Evolutionary conservation across 345 rosid species (phyloP).

Genomic region (Nephelium lappaceum): DNA sequence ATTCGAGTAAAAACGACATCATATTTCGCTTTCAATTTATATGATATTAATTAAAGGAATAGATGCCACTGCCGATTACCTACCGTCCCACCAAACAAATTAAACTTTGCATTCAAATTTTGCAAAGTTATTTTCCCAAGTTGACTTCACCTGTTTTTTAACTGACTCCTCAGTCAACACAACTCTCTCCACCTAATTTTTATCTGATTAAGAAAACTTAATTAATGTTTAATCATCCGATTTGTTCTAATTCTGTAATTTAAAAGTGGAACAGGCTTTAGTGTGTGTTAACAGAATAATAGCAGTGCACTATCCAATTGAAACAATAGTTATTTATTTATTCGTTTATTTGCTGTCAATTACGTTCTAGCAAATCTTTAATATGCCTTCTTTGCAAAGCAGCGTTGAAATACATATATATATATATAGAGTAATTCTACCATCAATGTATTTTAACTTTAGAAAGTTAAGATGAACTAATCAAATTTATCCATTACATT

Average conservation of each 20-base stretch:
- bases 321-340: too few relatives aligned
- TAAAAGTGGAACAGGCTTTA: not conserved
- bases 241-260: not conserved
- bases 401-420: not conserved
- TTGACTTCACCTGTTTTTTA: conserved; percentile 21
- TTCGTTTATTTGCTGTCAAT: not conserved
- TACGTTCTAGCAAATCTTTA: not conserved
- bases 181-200: conserved; percentile 12
- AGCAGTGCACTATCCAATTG: too few relatives aligned
- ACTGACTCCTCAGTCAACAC: conserved; percentile 26
- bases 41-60: not conserved
- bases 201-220: not conserved
- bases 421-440: too few relatives aligned
- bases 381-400: not conserved
- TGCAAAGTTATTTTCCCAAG: conserved; percentile 6
- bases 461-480: too few relatives aligned
- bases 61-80: conserved; percentile 9
- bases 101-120: not conserved
- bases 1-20: not conserved
- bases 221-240: not conserved
- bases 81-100: conserved; percentile 8
- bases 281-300: not conserved
- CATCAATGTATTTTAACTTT: too few relatives aligned
- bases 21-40: not conserved
- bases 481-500: too few relatives aligned